Base-by-base conservation (phyloP, 2,329 filamentous ascomycete species). In the Xylaria sp. region DNA sequence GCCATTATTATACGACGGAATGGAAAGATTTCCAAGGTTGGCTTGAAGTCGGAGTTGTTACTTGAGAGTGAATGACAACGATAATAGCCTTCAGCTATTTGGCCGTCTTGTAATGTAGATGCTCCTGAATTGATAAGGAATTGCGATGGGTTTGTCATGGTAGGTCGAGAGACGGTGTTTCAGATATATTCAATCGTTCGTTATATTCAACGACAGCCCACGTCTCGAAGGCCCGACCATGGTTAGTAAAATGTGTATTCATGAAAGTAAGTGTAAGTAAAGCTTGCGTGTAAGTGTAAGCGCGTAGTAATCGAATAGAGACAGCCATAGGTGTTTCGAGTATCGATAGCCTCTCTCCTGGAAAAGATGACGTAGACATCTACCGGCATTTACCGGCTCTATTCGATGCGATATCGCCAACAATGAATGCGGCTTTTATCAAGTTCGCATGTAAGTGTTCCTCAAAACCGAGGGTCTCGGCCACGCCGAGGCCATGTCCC, bases 401-500 rank as follows among this genome's bases (percentile, higher is more conserved):
- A 37, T 18, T 52, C 25, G 7, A 52, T 18, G 50, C 25, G 6
- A 18, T 12, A 12, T 52, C 50, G 6, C 51, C 51, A n/a, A 34
- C 15, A 10, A 34, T 8, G 13, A 54, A 34, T 54, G 28, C 51
- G 25, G 18, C 1, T 34, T n/a, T 54, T n/a, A 2, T 12, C 20
- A 8, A 2, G 20, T 13, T 25, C 46, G 23, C 46, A 25, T 50
- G 46, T 10, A 48, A 20, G 46, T 46, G 44, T 18, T n/a, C 13
- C 52, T 10, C 32, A 56, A 7, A 23, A n/a, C 9, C 10, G 52
- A 39, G 32, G 32, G 52, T 56, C 52, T 56, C 52, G 52, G 52
- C 52, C 32, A 23, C 10, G n/a, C 52, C 52, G 52, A 39, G 52
- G 12, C 52, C 23, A 56, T n/a, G 8, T 37, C 34, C 52, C 28